Conservation (phyloP, 2,329 filamentous ascomycete species). For the Fusarium staphyleae region DNA sequence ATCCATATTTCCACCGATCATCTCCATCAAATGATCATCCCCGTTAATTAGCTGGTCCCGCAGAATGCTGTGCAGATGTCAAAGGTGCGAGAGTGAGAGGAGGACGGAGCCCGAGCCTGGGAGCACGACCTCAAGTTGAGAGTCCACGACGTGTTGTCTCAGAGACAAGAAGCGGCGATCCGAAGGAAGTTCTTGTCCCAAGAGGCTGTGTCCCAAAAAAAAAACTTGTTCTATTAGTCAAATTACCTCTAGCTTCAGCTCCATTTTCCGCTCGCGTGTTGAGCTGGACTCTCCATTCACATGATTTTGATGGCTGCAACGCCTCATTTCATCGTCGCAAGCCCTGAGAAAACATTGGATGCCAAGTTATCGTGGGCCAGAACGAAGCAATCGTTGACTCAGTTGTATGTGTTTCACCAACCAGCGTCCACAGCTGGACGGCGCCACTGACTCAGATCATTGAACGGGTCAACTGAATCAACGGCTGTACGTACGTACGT, state of each 20-base stretch:
- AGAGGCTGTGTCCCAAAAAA: not conserved
- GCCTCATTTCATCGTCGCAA: not conserved
- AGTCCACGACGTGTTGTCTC: not conserved
- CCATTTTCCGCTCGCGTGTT: slow-evolving; percentile 11
- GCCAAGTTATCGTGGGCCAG: not conserved
- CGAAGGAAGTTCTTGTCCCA: not conserved
- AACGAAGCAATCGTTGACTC: slow-evolving; percentile 1
- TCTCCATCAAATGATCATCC: slow-evolving; percentile 6
- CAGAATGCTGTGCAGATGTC: slow-evolving; percentile 28
- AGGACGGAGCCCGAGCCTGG: slow-evolving; percentile 17
- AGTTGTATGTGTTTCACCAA: slow-evolving; percentile 35
- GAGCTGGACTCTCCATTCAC: slow-evolving; percentile 11
- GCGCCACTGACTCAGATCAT: slow-evolving; percentile 23
- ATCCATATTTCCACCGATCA: not conserved
- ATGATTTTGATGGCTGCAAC: slow-evolving; percentile 12
- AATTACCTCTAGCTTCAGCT: slow-evolving; percentile 11
- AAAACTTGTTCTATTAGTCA: slow-evolving; percentile 10
- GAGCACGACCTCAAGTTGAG: slow-evolving; percentile 8
- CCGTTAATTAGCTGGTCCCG: slow-evolving; percentile 12
- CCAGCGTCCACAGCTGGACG: slow-evolving; percentile 6
- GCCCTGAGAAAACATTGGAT: not conserved
- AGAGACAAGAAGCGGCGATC: not conserved
- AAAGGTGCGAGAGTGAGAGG: not conserved
- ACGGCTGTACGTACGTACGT: no score
- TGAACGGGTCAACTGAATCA: slow-evolving; percentile 4